Evolutionary conservation across 2,329 filamentous ascomycete species (phyloP), one percentile per base, ranked within the genome.

Genomic region (Ceratocystiopsis brevicomis): DNA sequence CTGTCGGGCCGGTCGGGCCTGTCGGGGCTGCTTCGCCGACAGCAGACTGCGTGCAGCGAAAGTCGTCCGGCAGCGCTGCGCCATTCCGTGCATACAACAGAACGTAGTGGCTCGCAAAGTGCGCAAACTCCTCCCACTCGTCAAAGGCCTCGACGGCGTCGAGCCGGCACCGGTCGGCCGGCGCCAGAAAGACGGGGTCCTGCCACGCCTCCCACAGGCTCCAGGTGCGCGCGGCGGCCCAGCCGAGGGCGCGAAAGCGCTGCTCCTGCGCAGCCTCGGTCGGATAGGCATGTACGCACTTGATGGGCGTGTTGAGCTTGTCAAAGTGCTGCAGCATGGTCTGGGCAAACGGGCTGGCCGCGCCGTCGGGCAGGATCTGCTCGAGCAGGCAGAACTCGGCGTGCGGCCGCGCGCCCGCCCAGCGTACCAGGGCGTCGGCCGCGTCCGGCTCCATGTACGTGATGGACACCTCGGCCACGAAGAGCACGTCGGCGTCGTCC

Each of bases 91-190:
- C 83, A 41, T 75, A 66, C 10, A 93, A 66, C 38, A 95, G 61
- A 51, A 87, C 81, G 58, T 94, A 93, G 59, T 95, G 87, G 33
- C 77, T 76, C 2, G 73, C 76, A 57, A 92, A 94, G 1, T 94
- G 64, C 3, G 81, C 77, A 55, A 95, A 86, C 53, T 95, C 88
- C 59, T 96, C 88, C 85, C 85, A 94, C 59, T 95, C 87, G 57
- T 96, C 88, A 55, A 96, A 95, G 1, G 80, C 76, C 54, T 95
- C 88, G 15, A 86, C 59, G 1, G 62, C 55, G 51, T 94, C 79
- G 14, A 95, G 61, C 12, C 61, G 61, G 34, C 56, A 62, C 49
- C 83, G 71, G 48, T 83, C 69, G 1, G 66, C 59, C 1, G 67
- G 54, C 6, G 65, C 66, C 17, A 93, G 60, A 56, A 87, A 87